Evolutionary conservation across 2,329 filamentous ascomycete species (phyloP).

Genomic region (Trichoderma sp.): DNA sequence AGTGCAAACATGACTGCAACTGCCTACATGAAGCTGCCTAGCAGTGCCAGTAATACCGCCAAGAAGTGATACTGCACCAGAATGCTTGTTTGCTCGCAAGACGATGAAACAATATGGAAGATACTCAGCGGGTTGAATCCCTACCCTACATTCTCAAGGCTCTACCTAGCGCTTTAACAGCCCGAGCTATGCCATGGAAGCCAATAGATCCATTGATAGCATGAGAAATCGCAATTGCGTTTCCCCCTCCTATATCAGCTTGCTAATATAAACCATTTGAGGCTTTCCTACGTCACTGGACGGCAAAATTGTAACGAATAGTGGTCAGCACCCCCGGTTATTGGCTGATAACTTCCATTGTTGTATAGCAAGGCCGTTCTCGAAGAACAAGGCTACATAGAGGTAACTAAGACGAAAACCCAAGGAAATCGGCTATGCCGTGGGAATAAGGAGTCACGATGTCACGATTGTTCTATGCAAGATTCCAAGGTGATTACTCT

Average conservation of each 20-base stretch:
- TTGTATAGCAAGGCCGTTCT: background rate
- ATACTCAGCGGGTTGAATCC: background rate
- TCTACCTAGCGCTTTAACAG: background rate
- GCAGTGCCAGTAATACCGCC: background rate
- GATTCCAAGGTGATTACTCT: background rate
- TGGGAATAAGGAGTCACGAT: background rate
- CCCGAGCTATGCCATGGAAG: too few species aligned
- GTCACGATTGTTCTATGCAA: background rate
- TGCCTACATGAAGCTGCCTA: background rate
- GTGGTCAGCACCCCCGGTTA: rapidly evolving
- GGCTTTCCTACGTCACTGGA: background rate
- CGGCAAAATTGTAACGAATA: background rate
- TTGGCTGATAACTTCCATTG: background rate
- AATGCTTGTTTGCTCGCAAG: background rate
- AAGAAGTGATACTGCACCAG: background rate
- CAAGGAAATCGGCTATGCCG: background rate
- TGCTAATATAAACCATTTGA: background rate
- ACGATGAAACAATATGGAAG: background rate
- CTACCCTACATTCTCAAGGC: background rate
- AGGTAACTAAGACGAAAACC: background rate
- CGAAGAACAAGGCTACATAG: background rate
- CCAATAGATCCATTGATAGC: too few species aligned
- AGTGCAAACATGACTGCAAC: background rate
- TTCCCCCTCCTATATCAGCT: background rate
- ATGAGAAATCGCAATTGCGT: background rate